Evolutionary conservation across 768 basidiomycete species (phyloP).

Genomic region (Mycena floridula): DNA sequence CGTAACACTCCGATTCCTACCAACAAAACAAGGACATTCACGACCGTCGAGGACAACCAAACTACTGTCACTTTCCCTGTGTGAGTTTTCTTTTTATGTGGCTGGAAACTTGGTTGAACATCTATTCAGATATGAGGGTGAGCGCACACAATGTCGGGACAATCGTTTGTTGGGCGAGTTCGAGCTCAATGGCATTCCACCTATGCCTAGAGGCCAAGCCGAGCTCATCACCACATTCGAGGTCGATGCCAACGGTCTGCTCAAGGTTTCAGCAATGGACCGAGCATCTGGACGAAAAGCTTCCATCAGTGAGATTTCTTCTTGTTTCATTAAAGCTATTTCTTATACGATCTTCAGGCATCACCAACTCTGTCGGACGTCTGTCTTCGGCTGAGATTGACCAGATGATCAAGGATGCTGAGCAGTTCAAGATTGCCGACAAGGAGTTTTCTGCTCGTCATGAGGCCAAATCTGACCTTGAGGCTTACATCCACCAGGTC

Average conservation of each 20-base stretch:
- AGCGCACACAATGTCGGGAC: slow-evolving; percentile 99
- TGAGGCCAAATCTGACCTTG: slow-evolving; percentile 97
- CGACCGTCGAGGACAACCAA: slow-evolving; percentile 99
- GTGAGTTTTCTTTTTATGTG: slow-evolving; percentile 32
- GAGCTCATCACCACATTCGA: slow-evolving; percentile 99
- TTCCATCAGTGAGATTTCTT: slow-evolving; percentile 71
- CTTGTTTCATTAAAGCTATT: slow-evolving; percentile 2
- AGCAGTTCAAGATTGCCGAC: slow-evolving; percentile 93
- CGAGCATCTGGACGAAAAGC: slow-evolving; percentile 99
- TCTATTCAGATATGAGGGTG: slow-evolving; percentile 81
- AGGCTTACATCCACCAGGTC: slow-evolving; percentile 96
- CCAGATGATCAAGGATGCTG: slow-evolving; percentile 99
- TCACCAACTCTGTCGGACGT: slow-evolving; percentile 99
- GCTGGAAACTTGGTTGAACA: neutral
- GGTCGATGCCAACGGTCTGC: slow-evolving; percentile 97
- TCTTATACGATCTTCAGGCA: slow-evolving; percentile 42
- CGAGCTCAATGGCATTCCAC: slow-evolving; percentile 97
- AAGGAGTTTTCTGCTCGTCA: slow-evolving; percentile 98
- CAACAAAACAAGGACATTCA: slow-evolving; percentile 98
- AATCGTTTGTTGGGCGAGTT: slow-evolving; percentile 99
- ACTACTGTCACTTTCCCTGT: slow-evolving; percentile 99
- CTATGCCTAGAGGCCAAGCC: slow-evolving; percentile 98
- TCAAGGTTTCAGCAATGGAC: slow-evolving; percentile 98
- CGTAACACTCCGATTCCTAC: slow-evolving; percentile 99
- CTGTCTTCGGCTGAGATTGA: slow-evolving; percentile 97